Evolutionary conservation across 345 rosid species (phyloP), one percentile per base, ranked within the genome.

Genomic region (Linum tenue): DNA sequence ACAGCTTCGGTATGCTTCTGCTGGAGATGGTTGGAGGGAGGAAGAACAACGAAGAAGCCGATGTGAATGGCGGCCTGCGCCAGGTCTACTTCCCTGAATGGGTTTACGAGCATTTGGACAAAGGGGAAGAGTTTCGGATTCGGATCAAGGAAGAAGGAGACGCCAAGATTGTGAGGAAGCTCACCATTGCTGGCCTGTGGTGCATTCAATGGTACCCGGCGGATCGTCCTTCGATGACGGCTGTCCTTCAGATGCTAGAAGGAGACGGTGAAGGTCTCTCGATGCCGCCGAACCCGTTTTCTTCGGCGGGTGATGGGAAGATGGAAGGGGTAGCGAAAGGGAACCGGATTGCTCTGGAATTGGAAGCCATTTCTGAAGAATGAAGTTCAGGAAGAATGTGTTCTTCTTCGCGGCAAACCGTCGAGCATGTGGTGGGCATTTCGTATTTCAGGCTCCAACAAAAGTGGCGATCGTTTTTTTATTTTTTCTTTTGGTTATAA

Each of bases 11-110:
- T 12, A 56, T 56, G 59, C 38, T 50, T 31, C n/a, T 71, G 69
- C 65, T 70, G 0, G 79, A 75, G 64, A 67, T 71, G 72, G 79
- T 75, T 5, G 72, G 75, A 64, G 79, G 79, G 36, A 64, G 69
- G 44, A 67, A 44, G 11, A 71, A 55, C 38, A 39, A 37, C 7
- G 75, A 53, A 2, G 6, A 5, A 7, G 10, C 50, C 10, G 50
- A 7, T 5, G 6, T 11, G 6, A 11, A 43, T 11, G 3, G 50
- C 6, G 14, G 59, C 31, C 31, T 0, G 3, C 9, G 10, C 10
- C 50, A 43, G 50, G 6, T 43, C 1, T 43, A 43, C 50, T 43
- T 43, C 50, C 50, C 50, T 1, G 2, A 43, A 11, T 43, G 50
- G 50, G 10, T 43, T 43, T 43, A 43, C 9, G 10, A 7, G 50